Conservation (phyloP, 345 rosid genomes). For the Linum lewisii region DNA sequence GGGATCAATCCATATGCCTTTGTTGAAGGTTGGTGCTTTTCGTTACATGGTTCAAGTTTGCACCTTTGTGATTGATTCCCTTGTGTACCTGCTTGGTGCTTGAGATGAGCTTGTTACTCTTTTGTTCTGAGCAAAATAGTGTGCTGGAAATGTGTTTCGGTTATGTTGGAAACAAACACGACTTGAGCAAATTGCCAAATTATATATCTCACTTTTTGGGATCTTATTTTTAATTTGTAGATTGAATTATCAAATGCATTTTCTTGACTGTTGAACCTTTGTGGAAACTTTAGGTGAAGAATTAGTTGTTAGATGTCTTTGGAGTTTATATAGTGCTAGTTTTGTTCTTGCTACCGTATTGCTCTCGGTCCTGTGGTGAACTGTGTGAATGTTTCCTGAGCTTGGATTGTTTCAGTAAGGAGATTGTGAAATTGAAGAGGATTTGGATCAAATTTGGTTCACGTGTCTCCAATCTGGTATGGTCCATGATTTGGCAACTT, state of each 20-base stretch:
- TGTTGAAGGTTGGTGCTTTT: conserved; percentile 73
- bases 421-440: background rate
- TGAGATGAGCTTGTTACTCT: background rate
- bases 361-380: background rate
- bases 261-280: background rate
- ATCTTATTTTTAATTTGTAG: background rate
- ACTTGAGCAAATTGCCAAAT: too few species aligned
- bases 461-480: background rate
- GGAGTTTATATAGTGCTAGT: too few species aligned
- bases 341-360: background rate
- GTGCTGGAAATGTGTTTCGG: background rate
- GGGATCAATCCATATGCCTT: conserved; percentile 86
- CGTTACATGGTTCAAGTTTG: conserved; percentile 4
- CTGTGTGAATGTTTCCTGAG: background rate
- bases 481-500: background rate
- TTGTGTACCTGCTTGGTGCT: background rate
- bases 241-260: too few species aligned
- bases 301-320: background rate
- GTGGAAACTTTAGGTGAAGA: background rate
- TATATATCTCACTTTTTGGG: background rate
- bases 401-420: background rate
- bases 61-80: background rate
- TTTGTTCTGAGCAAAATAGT: background rate
- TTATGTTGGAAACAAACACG: background rate
- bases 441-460: background rate